A percentile compares a stretch with the other conserved stretches of the same genome.
phyloP scores from a whole-genome alignment of 2,329 filamentous ascomycete species.

The Tolypocladium ophioglossoides region DNA sequence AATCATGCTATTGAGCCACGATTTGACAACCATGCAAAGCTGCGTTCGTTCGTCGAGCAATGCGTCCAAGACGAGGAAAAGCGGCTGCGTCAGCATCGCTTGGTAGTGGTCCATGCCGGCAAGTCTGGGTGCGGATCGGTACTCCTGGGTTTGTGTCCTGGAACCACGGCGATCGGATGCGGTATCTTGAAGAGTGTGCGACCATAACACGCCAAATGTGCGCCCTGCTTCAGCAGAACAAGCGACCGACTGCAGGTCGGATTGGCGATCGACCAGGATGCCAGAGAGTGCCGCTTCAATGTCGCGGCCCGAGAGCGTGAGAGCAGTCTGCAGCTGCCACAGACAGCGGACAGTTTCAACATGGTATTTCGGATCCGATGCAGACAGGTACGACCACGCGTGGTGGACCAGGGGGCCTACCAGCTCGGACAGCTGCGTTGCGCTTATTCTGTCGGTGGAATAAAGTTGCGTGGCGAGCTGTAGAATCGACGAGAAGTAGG shows the following conservation, averaged over 20 bases:
- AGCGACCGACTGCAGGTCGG: not conserved
- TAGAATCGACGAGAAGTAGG: slow-evolving; percentile 46
- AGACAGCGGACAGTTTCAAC: slow-evolving; percentile 82
- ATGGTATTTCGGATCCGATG: slow-evolving; percentile 82
- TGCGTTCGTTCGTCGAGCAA: slow-evolving; percentile 64
- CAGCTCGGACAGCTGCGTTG: slow-evolving; percentile 46
- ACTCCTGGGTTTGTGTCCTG: slow-evolving; percentile 28
- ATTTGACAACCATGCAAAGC: slow-evolving; percentile 63
- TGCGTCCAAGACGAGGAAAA: slow-evolving; percentile 73
- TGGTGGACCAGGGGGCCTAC: slow-evolving; percentile 58
- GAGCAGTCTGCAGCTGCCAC: slow-evolving; percentile 71
- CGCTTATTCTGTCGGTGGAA: slow-evolving; percentile 38
- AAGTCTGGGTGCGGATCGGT: slow-evolving; percentile 27
- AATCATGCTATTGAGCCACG: slow-evolving; percentile 64
- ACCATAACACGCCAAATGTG: slow-evolving; percentile 70
- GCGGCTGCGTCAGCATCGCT: slow-evolving; percentile 66
- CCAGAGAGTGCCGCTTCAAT: slow-evolving; percentile 70
- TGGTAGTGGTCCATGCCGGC: slow-evolving; percentile 54
- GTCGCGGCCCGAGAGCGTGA: slow-evolving; percentile 57
- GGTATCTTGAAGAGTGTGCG: slow-evolving; percentile 60
- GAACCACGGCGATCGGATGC: slow-evolving; percentile 40
- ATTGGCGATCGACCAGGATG: slow-evolving; percentile 49
- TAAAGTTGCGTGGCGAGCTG: slow-evolving; percentile 49
- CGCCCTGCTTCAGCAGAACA: slow-evolving; percentile 51
- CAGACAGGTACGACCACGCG: slow-evolving; percentile 72